A percentile compares a stretch with the other conserved stretches of the same genome.
Conservation (phyloP, 1,284 basidiomycete genomes). For the Mycosarcoma maydis region DNA sequence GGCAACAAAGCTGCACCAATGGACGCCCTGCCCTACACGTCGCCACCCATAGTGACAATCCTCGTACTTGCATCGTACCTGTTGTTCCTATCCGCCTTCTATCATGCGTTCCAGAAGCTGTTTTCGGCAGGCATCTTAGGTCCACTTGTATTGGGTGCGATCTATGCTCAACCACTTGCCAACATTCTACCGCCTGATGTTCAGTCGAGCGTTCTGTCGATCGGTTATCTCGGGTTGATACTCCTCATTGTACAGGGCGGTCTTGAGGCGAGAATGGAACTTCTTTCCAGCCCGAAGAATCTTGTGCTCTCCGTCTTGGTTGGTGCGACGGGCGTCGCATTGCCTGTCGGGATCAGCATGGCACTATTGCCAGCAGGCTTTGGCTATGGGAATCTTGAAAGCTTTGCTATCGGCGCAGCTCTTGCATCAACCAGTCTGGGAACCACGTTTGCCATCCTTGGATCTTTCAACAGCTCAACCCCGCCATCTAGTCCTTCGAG, state of each 20-base stretch:
- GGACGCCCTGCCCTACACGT: constrained; percentile 19
- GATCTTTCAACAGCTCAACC: constrained; percentile 9
- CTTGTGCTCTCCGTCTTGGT: constrained; percentile 69
- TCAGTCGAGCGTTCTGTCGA: constrained; percentile 69
- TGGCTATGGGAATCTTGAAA: constrained; percentile 68
- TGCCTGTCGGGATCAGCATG: constrained; percentile 70
- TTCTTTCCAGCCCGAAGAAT: constrained; percentile 65
- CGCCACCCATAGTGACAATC: constrained; percentile 23
- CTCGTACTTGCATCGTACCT: constrained; percentile 59
- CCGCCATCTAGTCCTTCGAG: neutral
- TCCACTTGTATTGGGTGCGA: constrained; percentile 70
- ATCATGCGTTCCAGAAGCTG: constrained; percentile 57
- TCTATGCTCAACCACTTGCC: constrained; percentile 70
- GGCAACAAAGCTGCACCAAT: neutral
- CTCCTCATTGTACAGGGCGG: constrained; percentile 72
- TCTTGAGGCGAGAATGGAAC: constrained; percentile 38
- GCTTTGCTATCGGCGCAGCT: constrained; percentile 72
- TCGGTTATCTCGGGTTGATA: constrained; percentile 73
- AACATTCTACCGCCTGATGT: constrained; percentile 68
- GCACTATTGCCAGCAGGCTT: constrained; percentile 67
- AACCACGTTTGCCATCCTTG: constrained; percentile 71
- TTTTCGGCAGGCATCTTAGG: constrained; percentile 67
- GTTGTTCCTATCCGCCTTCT: constrained; percentile 61
- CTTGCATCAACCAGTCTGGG: constrained; percentile 72
- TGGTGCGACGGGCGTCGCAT: constrained; percentile 70